Percentiles rank a stretch among this genome's conserved stretches.
These are phyloP conservation scores for Saccharomycopsis javanensis DNA, from an alignment of 805 yeast genomes.

Conservation along the genomic window DNA sequence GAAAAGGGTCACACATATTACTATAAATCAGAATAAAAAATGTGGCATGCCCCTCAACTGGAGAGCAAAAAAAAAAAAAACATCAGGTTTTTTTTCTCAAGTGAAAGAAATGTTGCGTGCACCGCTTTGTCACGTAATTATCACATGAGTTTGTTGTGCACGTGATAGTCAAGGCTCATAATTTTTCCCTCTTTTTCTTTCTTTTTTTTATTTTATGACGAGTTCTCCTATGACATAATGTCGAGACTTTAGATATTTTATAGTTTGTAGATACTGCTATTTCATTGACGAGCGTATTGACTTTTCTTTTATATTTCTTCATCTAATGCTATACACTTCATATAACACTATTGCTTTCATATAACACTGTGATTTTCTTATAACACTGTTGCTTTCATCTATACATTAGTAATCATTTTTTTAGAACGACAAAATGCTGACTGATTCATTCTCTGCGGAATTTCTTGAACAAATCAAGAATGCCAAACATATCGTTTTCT, in stretches of 20 bases:
- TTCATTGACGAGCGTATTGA: too few relatives aligned
- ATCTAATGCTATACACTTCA: too few relatives aligned
- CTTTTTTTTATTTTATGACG: neutral
- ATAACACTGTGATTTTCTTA: too few relatives aligned
- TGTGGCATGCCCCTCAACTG: neutral
- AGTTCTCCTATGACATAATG: neutral
- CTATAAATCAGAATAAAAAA: neutral
- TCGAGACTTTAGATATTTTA: too few relatives aligned
- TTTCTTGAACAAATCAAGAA: constrained; percentile 8
- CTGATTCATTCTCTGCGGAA: constrained; percentile 1
- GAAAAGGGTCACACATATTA: neutral
- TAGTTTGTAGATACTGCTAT: too few relatives aligned
- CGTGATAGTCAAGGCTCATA: neutral
- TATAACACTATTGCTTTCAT: too few relatives aligned
- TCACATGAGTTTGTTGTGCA: too few relatives aligned
- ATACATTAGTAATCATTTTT: neutral
- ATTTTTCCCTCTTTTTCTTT: neutral
- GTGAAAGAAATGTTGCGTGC: neutral
- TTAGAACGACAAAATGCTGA: neutral
- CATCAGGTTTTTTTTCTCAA: neutral
- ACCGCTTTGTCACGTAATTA: too few relatives aligned
- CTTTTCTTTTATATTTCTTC: too few relatives aligned
- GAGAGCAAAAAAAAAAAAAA: neutral
- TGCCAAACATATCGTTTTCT: constrained; percentile 56
- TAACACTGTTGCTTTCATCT: neutral